Evolutionary conservation across 2,329 filamentous ascomycete species (phyloP).

Genomic region (Ascochyta viciae-villosae): DNA sequence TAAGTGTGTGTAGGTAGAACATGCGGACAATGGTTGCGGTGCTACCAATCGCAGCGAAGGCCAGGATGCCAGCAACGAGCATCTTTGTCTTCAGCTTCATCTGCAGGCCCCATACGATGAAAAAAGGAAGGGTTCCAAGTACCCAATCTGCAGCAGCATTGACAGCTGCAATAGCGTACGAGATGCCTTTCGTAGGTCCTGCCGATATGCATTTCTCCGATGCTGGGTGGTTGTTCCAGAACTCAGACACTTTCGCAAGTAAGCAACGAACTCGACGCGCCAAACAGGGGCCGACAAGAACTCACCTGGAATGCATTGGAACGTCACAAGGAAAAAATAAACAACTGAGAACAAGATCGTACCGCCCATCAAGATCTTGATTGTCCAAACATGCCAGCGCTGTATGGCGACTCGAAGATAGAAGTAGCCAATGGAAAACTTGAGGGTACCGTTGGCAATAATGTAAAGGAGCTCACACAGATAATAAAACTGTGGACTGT

Average conservation of each 20-base stretch:
- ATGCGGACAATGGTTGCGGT: slow-evolving; percentile 58
- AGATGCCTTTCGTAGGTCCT: slow-evolving; percentile 59
- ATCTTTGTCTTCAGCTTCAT: slow-evolving; percentile 62
- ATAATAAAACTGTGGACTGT: slow-evolving; percentile 56
- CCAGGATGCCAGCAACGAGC: slow-evolving; percentile 61
- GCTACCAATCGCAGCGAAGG: slow-evolving; percentile 53
- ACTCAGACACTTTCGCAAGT: slow-evolving; percentile 49
- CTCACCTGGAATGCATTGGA: slow-evolving; percentile 59
- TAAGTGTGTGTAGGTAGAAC: slow-evolving; percentile 50
- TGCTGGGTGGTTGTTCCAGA: slow-evolving; percentile 56
- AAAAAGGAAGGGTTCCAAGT: slow-evolving; percentile 50
- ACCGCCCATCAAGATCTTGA: slow-evolving; percentile 56
- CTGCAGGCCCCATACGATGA: slow-evolving; percentile 62
- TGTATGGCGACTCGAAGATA: slow-evolving; percentile 60
- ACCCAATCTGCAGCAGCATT: slow-evolving; percentile 45
- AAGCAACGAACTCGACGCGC: not conserved
- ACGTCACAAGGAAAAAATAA: slow-evolving; percentile 60
- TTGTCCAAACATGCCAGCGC: slow-evolving; percentile 54
- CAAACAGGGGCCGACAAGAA: not conserved
- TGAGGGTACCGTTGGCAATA: slow-evolving; percentile 56
- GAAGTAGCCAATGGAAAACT: slow-evolving; percentile 61
- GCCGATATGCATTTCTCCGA: slow-evolving; percentile 52
- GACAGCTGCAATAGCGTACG: slow-evolving; percentile 48
- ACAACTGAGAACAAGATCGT: slow-evolving; percentile 55
- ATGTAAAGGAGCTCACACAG: slow-evolving; percentile 65